Evolutionary conservation across 2,329 filamentous ascomycete genomes (phyloP).

Genomic region (Verticillium longisporum): DNA sequence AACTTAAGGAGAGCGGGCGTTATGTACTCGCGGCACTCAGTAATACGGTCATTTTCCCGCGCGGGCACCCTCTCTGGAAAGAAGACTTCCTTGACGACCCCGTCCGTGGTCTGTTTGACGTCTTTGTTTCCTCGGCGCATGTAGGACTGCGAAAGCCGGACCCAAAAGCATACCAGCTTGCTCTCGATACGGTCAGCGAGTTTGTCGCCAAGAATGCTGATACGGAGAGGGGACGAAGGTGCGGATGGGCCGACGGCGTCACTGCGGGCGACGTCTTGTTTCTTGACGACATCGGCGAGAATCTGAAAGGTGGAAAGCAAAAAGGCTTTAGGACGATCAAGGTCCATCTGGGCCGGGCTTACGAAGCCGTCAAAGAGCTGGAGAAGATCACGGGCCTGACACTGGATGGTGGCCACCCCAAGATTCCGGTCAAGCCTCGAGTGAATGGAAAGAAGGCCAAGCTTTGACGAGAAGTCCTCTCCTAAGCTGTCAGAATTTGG

Average conservation of each 20-base stretch:
- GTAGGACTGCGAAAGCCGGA: slow-evolving; percentile 86
- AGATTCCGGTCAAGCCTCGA: slow-evolving; percentile 35
- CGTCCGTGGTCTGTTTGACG: slow-evolving; percentile 66
- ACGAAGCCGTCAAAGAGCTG: slow-evolving; percentile 74
- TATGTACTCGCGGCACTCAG: slow-evolving; percentile 77
- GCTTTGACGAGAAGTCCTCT: slow-evolving; percentile 23
- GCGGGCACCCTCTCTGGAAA: slow-evolving; percentile 59
- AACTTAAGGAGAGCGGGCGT: slow-evolving; percentile 54
- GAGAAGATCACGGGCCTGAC: slow-evolving; percentile 67
- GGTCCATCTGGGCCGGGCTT: slow-evolving; percentile 70
- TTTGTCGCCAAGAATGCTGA: slow-evolving; percentile 47
- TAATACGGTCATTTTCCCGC: slow-evolving; percentile 85
- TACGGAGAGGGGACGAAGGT: slow-evolving; percentile 25
- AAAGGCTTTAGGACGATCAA: slow-evolving; percentile 79
- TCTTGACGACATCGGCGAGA: slow-evolving; percentile 90
- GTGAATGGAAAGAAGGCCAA: slow-evolving; percentile 30
- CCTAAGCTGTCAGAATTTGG: no score
- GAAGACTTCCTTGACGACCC: slow-evolving; percentile 46
- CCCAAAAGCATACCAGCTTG: slow-evolving; percentile 69
- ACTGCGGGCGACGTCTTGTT: slow-evolving; percentile 69
- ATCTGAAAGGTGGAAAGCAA: slow-evolving; percentile 71
- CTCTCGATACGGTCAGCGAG: slow-evolving; percentile 59
- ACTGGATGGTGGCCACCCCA: slow-evolving; percentile 49
- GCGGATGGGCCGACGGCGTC: slow-evolving; percentile 46
- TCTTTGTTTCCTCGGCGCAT: slow-evolving; percentile 83